Evolutionary conservation across 345 rosid genomes (phyloP).

Genomic region (Aurinia saxatilis): DNA sequence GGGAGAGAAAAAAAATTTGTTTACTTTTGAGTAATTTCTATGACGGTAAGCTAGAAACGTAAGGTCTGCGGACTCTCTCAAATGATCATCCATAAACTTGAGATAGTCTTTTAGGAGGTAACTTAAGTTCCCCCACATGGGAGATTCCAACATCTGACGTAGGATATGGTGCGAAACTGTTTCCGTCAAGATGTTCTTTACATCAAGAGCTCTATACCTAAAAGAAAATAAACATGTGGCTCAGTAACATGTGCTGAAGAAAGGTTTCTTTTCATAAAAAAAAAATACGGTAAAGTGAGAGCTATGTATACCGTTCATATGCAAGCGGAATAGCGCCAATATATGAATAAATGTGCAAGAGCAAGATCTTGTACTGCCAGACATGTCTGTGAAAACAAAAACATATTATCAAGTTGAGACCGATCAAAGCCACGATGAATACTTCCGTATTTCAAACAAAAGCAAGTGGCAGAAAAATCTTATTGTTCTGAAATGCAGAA

Average conservation of each 20-base stretch:
- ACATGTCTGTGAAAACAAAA: conserved; percentile 55
- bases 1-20: conserved; percentile 9
- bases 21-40: conserved; percentile 92
- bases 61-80: conserved; percentile 94
- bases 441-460: neutral
- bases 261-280: neutral
- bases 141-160: conserved; percentile 77
- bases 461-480: neutral
- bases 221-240: neutral
- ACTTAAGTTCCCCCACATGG: conserved; percentile 69
- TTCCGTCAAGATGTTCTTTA: conserved; percentile 95
- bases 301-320: conserved; percentile 56
- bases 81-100: conserved; percentile 97
- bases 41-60: conserved; percentile 97
- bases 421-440: neutral
- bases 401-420: neutral
- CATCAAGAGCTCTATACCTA: conserved; percentile 95
- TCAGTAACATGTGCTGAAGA: conserved; percentile 7
- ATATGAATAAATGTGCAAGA: conserved; percentile 85
- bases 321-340: conserved; percentile 70
- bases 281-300: neutral
- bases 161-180: conserved; percentile 81
- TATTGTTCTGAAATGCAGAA: neutral
- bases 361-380: conserved; percentile 84
- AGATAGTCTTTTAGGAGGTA: conserved; percentile 80